These are phyloP conservation scores for Mytilinidion resinicola DNA, from an alignment of 495 filamentous ascomycete genomes.

Conservation along the genomic window DNA sequence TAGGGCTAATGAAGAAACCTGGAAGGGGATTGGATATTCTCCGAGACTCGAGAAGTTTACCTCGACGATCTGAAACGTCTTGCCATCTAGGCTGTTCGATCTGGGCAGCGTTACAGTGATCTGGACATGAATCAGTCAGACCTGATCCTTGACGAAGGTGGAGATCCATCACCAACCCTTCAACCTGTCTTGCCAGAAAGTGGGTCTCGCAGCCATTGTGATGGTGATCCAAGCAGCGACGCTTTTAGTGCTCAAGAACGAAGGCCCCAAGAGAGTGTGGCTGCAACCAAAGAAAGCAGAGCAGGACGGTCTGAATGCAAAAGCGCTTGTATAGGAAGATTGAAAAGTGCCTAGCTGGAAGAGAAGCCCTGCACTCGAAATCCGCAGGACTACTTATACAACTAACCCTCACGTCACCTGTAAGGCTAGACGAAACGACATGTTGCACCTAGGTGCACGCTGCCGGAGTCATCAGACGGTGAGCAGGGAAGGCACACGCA, in stretches of 20 bases:
- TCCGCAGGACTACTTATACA: constrained; percentile 1
- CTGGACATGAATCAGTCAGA: constrained; percentile 5
- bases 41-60: constrained; percentile 4
- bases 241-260: background rate
- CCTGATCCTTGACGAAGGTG: background rate
- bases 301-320: background rate
- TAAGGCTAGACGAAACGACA: constrained; percentile 3
- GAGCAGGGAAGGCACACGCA: background rate
- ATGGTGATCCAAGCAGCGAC: constrained; percentile 1
- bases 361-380: background rate
- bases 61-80: constrained; percentile 26
- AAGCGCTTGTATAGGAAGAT: background rate
- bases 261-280: background rate
- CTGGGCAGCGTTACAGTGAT: constrained; percentile 7
- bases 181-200: constrained; percentile 10
- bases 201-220: constrained; percentile 4
- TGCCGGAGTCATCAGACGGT: constrained; percentile 4
- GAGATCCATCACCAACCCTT: constrained; percentile 9
- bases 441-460: background rate
- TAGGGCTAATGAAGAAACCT: background rate
- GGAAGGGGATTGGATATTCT: background rate
- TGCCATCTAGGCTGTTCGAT: constrained; percentile 15
- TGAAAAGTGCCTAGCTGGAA: too few relatives aligned
- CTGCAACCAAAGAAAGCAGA: background rate
- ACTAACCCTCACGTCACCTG: background rate